Evolutionary conservation across 805 yeast species (phyloP).

Genomic region (Metschnikowia arizonensis): DNA sequence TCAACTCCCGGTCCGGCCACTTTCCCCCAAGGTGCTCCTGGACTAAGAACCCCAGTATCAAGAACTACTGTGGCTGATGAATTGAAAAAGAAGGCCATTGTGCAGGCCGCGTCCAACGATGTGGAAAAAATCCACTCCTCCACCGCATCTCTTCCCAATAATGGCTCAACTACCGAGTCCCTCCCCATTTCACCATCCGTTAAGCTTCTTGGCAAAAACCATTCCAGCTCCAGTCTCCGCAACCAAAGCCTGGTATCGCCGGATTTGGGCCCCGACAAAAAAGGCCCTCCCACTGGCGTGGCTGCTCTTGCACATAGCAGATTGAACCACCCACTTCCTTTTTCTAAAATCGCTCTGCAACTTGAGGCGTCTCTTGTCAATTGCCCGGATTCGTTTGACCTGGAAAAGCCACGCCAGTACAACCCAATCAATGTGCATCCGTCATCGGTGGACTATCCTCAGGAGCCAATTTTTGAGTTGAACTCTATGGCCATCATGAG

Average conservation of each 20-base stretch:
- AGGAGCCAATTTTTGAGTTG: slow-evolving; percentile 68
- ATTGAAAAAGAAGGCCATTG: slow-evolving; percentile 17
- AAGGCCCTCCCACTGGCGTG: slow-evolving; percentile 5
- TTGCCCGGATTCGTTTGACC: slow-evolving; percentile 91
- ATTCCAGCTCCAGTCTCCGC: slow-evolving; percentile 1
- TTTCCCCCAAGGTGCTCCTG: background rate
- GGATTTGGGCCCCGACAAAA: background rate
- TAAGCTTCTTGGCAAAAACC: slow-evolving; percentile 4
- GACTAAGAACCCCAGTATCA: background rate
- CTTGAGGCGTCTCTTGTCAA: slow-evolving; percentile 77
- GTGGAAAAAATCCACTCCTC: background rate
- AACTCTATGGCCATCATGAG: slow-evolving; percentile 58
- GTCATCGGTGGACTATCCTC: slow-evolving; percentile 86
- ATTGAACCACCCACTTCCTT: slow-evolving; percentile 49
- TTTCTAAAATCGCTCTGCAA: slow-evolving; percentile 49
- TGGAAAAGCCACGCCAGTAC: slow-evolving; percentile 77
- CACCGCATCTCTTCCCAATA: slow-evolving; percentile 1
- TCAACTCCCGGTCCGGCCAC: slow-evolving; percentile 10
- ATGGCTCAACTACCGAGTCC: background rate
- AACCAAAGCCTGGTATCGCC: slow-evolving; percentile 12
- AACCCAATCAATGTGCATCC: slow-evolving; percentile 82
- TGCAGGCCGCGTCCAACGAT: slow-evolving; percentile 5
- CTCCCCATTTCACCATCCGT: background rate
- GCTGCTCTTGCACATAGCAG: slow-evolving; percentile 38
- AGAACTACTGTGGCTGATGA: slow-evolving; percentile 16